Percentiles rank a stretch among this genome's conserved stretches.
Evolutionary conservation across 768 basidiomycete species (phyloP).

Genomic region (Russula earlei): DNA sequence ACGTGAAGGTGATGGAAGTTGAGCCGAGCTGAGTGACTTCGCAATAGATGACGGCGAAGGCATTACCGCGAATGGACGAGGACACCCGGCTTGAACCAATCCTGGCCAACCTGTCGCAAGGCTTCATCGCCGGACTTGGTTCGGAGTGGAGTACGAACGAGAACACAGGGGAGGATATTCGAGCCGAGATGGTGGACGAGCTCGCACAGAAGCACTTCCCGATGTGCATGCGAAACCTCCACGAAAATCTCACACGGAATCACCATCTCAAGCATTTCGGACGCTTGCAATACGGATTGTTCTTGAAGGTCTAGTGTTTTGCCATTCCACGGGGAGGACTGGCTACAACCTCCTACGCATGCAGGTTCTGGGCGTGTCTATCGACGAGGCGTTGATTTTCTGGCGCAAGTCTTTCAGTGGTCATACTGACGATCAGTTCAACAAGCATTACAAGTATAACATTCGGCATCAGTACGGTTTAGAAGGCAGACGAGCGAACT

Average conservation of each 20-base stretch:
- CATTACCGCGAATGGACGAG: conserved; percentile 86
- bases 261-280: conserved; percentile 90
- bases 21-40: not conserved
- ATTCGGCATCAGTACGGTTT: conserved; percentile 92
- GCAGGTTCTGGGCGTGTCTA: conserved; percentile 83
- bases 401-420: conserved; percentile 82
- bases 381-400: conserved; percentile 89
- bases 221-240: conserved; percentile 87
- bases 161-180: conserved; percentile 56
- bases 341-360: not conserved
- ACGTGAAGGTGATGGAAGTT: not conserved
- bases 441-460: conserved; percentile 96
- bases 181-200: conserved; percentile 90
- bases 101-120: conserved; percentile 84
- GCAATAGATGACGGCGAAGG: conserved; percentile 68
- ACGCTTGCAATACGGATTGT: conserved; percentile 83
- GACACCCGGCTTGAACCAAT: conserved; percentile 86
- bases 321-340: not conserved
- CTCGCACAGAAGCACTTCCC: conserved; percentile 87
- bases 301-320: conserved; percentile 72
- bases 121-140: conserved; percentile 85
- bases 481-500: conserved; percentile 92
- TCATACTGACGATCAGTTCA: conserved; percentile 89
- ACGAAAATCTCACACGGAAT: conserved; percentile 66
- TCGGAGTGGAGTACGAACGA: conserved; percentile 65